Evolutionary conservation across 2,329 filamentous ascomycete genomes (phyloP).

Genomic region (Claviceps arundinis): DNA sequence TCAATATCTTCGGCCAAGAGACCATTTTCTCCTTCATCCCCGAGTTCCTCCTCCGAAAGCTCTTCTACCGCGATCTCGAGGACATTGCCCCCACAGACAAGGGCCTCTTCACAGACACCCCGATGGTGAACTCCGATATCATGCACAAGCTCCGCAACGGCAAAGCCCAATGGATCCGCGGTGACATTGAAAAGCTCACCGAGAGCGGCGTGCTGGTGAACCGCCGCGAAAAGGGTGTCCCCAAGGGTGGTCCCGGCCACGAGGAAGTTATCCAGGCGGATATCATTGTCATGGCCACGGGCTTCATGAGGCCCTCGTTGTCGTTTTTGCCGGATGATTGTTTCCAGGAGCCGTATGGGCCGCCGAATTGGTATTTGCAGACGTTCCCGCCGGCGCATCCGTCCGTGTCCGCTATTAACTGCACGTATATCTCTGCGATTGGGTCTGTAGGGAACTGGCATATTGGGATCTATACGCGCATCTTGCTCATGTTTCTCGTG

Average conservation of each 20-base stretch:
- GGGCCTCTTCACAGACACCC: constrained; percentile 71
- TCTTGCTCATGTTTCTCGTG: constrained; percentile 73
- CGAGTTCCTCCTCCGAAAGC: constrained; percentile 56
- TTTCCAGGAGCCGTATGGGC: constrained; percentile 59
- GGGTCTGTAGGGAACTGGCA: constrained; percentile 79
- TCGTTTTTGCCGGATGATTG: constrained; percentile 60
- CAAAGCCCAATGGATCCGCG: constrained; percentile 65
- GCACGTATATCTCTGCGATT: constrained; percentile 69
- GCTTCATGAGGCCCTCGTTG: constrained; percentile 61
- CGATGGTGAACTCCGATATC: constrained; percentile 76
- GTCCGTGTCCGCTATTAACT: constrained; percentile 66
- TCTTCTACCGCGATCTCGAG: constrained; percentile 73
- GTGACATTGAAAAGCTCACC: constrained; percentile 58
- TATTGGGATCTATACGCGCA: constrained; percentile 78
- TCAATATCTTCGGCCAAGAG: constrained; percentile 71
- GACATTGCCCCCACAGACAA: constrained; percentile 55
- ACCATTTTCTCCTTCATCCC: constrained; percentile 66
- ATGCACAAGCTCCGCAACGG: constrained; percentile 62
- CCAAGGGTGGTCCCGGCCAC: constrained; percentile 59
- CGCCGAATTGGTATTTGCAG: constrained; percentile 82
- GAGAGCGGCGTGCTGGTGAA: constrained; percentile 57
- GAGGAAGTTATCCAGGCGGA: constrained; percentile 57
- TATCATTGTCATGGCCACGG: constrained; percentile 72
- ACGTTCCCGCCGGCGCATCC: constrained; percentile 66
- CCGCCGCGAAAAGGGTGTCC: constrained; percentile 56